phyloP scores from a whole-genome alignment of 192 early-diverging fungal genomes.

The Dimargaris cristalligena region DNA sequence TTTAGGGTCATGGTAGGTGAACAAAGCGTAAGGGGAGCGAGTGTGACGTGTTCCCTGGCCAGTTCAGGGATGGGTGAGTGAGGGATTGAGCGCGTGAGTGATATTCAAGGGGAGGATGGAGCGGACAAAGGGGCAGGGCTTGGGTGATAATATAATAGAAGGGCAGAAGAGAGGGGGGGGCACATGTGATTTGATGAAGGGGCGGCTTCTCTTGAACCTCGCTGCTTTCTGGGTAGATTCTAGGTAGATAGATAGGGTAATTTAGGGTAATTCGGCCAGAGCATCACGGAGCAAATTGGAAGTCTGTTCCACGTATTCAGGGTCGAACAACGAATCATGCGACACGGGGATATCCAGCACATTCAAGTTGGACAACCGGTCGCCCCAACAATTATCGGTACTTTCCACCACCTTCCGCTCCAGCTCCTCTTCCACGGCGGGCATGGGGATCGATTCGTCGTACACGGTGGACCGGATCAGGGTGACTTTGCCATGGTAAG shows the following conservation, averaged over 20 bases:
- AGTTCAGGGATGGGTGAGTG: no score
- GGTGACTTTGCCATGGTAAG: constrained; percentile 8
- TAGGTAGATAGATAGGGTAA: not conserved
- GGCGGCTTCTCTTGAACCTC: no score
- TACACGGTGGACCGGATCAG: not conserved
- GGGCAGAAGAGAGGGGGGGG: no score
- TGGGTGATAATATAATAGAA: no score
- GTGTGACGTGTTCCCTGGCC: no score
- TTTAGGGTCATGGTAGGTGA: no score
- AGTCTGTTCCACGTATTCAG: constrained; percentile 4
- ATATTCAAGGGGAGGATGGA: no score
- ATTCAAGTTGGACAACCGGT: not conserved
- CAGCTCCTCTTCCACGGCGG: not conserved
- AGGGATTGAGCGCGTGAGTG: no score
- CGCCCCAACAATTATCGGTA: not conserved
- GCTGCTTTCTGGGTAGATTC: no score
- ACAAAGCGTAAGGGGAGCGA: no score
- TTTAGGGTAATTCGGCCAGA: not conserved
- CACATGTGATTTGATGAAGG: no score
- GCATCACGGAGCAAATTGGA: not conserved
- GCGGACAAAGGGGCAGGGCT: no score
- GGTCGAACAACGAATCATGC: constrained; percentile 2
- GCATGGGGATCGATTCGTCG: not conserved
- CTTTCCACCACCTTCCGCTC: not conserved
- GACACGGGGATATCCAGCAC: not conserved